Evolutionary conservation across 345 rosid species (phyloP), one percentile per base, ranked within the genome.

Genomic region (Psidium friedrichsthalianum): DNA sequence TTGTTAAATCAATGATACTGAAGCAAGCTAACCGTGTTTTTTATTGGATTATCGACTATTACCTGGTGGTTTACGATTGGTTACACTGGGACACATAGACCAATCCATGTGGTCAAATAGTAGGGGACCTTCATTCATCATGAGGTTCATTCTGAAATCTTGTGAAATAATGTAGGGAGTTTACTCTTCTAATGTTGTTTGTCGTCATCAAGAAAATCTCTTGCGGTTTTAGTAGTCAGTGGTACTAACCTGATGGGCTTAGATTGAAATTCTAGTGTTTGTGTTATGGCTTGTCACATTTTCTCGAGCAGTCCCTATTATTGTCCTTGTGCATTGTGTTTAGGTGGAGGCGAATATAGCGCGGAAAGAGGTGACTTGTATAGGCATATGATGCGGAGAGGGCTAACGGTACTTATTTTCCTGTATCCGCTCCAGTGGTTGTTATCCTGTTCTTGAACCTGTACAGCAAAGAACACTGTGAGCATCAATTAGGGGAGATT

Each of bases 291-390:
- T 64, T 18, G 12, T 69, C 80, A 69, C 80, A 18, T 36, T 36
- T 69, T 69, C 80, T 69, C 20, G 4, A 36, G 25, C 80, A 69
- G 18, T 36, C 40, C 80, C 47, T 69, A 25, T 69, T 36, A 36
- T 36, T 69, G 49, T 27, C 36, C 36, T 24, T 13, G 20, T 14
- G 40, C 84, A 82, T 53, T 44, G 57, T 52, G 20, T 52, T 52
- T 87, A 94, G 97, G 95, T 93, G 88, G 97, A 94, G 89, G 52
- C 95, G 0, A 94, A 94, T n/a, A n/a, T n/a, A n/a, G 87, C 95
- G 97, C 51, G 88, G 95, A 57, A 94, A 93, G 90, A 92, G 94
- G 88, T 92, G 90, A 93, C 86, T 10, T 36, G 80, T 36, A 69
- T 36, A 69, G 47, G 18, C 14, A n/a, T 36, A 69, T 69, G 76